Percentiles rank a stretch among this genome's conserved stretches.
Conservation (phyloP, 2,329 filamentous ascomycete genomes). For the Aspergillus fumigatus region DNA sequence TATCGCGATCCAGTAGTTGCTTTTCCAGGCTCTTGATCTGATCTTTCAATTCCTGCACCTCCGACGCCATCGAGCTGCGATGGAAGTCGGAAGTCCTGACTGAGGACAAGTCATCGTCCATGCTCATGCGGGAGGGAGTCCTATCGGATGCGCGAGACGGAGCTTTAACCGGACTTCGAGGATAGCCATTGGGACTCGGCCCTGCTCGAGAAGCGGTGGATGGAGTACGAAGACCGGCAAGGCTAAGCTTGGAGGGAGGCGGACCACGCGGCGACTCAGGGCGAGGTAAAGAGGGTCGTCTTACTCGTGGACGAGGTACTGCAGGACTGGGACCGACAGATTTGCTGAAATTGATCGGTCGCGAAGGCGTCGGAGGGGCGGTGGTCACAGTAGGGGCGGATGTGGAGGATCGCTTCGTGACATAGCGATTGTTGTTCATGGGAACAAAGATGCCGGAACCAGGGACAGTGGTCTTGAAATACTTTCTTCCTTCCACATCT, state of each 20-base stretch:
- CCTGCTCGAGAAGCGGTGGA: slow-evolving; percentile 39
- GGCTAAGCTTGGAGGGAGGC: slow-evolving; percentile 51
- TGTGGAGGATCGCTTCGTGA: slow-evolving; percentile 55
- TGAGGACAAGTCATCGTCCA: slow-evolving; percentile 34
- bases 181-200: slow-evolving; percentile 41
- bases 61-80: slow-evolving; percentile 22
- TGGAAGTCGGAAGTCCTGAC: slow-evolving; percentile 28
- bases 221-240: slow-evolving; percentile 53
- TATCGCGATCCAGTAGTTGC: slow-evolving; percentile 78
- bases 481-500: slow-evolving; percentile 80
- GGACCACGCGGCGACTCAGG: slow-evolving; percentile 76
- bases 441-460: slow-evolving; percentile 94
- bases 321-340: slow-evolving; percentile 73
- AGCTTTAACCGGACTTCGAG: slow-evolving; percentile 37
- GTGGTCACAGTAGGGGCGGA: slow-evolving; percentile 29
- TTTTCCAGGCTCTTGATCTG: slow-evolving; percentile 69
- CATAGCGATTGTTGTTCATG: slow-evolving; percentile 64
- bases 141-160: slow-evolving; percentile 36
- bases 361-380: slow-evolving; percentile 65
- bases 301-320: slow-evolving; percentile 59
- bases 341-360: slow-evolving; percentile 79
- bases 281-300: slow-evolving; percentile 72
- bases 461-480: slow-evolving; percentile 74
- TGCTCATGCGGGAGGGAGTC: slow-evolving; percentile 36
- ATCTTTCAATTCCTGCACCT: slow-evolving; percentile 51